A percentile compares a stretch with the other conserved stretches of the same genome.
Conservation (phyloP, 345 rosid species). For the Noccaea caerulescens region DNA sequence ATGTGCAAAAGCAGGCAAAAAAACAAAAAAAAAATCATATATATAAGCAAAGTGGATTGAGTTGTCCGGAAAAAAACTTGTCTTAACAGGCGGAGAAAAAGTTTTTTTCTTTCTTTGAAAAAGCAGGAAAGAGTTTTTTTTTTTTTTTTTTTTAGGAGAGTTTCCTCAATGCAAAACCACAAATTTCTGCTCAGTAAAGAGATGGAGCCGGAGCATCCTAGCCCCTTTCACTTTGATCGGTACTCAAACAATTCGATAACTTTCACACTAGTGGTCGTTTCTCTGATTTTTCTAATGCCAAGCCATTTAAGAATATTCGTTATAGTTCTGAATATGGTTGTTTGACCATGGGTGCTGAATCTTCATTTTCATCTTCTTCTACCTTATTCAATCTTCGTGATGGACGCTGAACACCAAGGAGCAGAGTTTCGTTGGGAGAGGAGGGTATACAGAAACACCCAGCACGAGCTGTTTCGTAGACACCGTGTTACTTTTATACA, state of each 20-base stretch:
- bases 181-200: constrained; percentile 8
- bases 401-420: too few species aligned
- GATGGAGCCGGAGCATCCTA: constrained; percentile 11
- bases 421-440: too few species aligned
- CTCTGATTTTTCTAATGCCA: constrained; percentile 8
- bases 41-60: constrained; percentile 6
- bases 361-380: not conserved
- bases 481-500: too few species aligned
- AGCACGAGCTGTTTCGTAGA: too few species aligned
- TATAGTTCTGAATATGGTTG: constrained; percentile 37
- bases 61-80: not conserved
- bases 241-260: not conserved
- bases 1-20: too few species aligned
- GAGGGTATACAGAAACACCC: too few species aligned
- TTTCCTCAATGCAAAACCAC: not conserved
- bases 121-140: not conserved
- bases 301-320: constrained; percentile 23
- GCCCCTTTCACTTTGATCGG: not conserved
- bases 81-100: too few species aligned
- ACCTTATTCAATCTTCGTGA: too few species aligned
- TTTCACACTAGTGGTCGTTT: not conserved
- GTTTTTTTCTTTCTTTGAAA: too few species aligned
- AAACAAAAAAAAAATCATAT: too few species aligned
- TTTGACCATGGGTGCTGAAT: not conserved
- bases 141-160: too few species aligned